Base-by-base conservation (phyloP, 2,329 filamentous ascomycete species). In the Lasiodiplodia hormozganensis region DNA sequence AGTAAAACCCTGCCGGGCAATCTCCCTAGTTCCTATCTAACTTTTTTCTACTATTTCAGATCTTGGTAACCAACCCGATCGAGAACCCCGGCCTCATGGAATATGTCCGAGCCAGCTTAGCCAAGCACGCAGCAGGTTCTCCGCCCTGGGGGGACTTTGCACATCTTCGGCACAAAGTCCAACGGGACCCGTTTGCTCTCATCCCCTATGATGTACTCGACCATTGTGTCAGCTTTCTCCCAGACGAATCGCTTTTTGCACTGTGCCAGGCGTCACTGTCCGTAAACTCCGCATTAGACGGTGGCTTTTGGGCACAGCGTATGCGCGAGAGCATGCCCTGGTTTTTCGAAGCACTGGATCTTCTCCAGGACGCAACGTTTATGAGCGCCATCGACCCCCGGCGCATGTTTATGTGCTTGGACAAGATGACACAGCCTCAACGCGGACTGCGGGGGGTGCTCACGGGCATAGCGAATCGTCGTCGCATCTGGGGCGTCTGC, bases 391-490 rank as follows among this genome's bases (percentile, higher is more conserved):
- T 10, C 28, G 66, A 75, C 53, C 71, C 51, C 51, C 71, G 71
- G 54, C 56, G 49, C 11, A 28, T 71, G 4, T 75, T 73, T 31
- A 62, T 76, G 14, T 77, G 75, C 72, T 40, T 75, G 14, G 60
- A 74, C 36, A 54, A 47, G 36, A 34, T 68, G 8, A 74, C 75
- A 1, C 68, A 23, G 14, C 70, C 73, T 11, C 62, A 49, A 8
- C 67, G 69, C n/a, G 72, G 72, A 4, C 72, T 75, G 65, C 60
- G 58, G 16, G 73, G 72, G 1, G 69, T 72, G 2, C 72, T 75
- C 12, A 72, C 76, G 70, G 70, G 69, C 6, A 69, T 78, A 62
- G 76, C 76, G 28, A 79, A 78, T 66, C 74, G 77, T 12, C 71
- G 75, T 10, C 53, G 53, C 6, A 36, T 56, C 16, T 56, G 53